Conservation (phyloP, 2,329 filamentous ascomycete species). For the Sporothrix euskadiensis region DNA sequence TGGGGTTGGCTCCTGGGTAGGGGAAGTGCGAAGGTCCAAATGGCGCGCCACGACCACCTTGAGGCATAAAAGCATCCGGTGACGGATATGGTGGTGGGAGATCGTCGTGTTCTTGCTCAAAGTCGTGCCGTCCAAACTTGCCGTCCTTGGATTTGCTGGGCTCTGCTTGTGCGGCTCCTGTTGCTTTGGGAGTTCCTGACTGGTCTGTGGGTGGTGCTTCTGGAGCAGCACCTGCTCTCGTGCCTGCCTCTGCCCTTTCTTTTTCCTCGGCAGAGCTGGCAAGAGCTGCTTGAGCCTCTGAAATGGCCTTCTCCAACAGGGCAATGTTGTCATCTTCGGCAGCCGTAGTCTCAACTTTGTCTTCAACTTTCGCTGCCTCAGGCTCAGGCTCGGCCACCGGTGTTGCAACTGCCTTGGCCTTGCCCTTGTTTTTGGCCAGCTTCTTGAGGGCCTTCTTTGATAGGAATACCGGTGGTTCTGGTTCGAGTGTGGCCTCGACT, state of each 20-base stretch:
- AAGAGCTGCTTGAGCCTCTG: background rate
- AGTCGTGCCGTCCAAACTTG: constrained; percentile 6
- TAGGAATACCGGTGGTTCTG: background rate
- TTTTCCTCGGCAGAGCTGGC: background rate
- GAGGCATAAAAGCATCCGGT: constrained; percentile 16
- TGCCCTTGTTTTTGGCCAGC: constrained; percentile 21
- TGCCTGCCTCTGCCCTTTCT: background rate
- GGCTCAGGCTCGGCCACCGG: constrained; percentile 1
- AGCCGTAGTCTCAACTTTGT: background rate
- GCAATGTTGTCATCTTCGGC: background rate
- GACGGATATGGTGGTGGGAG: constrained; percentile 26
- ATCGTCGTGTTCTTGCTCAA: constrained; percentile 23
- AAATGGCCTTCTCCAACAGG: background rate
- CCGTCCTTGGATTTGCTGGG: background rate
- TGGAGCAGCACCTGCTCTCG: background rate
- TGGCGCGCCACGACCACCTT: constrained; percentile 4
- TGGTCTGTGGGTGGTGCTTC: background rate
- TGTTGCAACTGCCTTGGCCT: constrained; percentile 1
- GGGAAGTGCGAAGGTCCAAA: constrained; percentile 21
- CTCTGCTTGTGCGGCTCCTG: background rate
- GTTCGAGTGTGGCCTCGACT: background rate
- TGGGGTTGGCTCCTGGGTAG: background rate
- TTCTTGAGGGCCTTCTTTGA: constrained; percentile 17
- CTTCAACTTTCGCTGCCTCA: background rate
- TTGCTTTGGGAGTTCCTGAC: background rate